Evolutionary conservation across 2,329 filamentous ascomycete genomes (phyloP), one percentile per base, ranked within the genome.

Genomic region (Alternaria ventricosa): DNA sequence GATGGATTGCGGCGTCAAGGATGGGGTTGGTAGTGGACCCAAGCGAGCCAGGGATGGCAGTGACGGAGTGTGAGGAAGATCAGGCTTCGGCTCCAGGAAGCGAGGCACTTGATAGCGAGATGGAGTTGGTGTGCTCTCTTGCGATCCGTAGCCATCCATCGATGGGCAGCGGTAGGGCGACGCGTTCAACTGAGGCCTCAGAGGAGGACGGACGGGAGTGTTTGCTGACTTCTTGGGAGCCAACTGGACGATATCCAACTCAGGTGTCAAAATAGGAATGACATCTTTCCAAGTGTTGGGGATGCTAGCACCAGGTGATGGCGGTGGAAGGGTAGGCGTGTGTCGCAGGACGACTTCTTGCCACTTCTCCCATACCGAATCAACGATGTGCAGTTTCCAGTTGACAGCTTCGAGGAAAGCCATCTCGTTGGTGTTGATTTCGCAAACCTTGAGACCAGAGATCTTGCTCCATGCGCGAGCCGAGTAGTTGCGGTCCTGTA

Each of bases 381-480:
- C 94, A 1, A 93, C 91, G 67, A 99, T 95, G 80, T 99, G 96
- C 28, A 99, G 88, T 75, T 94, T 93, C 94, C 95, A 99, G 79
- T 93, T 90, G 66, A 99, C 93, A 49, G 94, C 92, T 65, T 91
- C 84, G 50, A 99, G 87, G 79, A 98, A 99, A 18, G 92, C 90
- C 80, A 96, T 91, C 83, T 99, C 96, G 79, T 98, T 98, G 76
- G 94, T 91, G 82, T 98, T 98, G 81, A 99, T 98, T 82, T 99
- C 96, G 60, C 88, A 85, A 4, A 94, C 94, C 78, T 92, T 93
- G 61, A 99, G 85, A n/a, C 96, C 96, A 18, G 96, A 98, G 72
- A 99, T 99, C 85, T 97, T 98, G 81, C 95, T 98, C 96, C 96
- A 99, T 45, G 96, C 96, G 60, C 95, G 90, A 53, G 96, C 94